These are phyloP conservation scores for Coniochaeta sp. DNA, from an alignment of 2,329 filamentous ascomycete genomes.

Conservation along the genomic window DNA sequence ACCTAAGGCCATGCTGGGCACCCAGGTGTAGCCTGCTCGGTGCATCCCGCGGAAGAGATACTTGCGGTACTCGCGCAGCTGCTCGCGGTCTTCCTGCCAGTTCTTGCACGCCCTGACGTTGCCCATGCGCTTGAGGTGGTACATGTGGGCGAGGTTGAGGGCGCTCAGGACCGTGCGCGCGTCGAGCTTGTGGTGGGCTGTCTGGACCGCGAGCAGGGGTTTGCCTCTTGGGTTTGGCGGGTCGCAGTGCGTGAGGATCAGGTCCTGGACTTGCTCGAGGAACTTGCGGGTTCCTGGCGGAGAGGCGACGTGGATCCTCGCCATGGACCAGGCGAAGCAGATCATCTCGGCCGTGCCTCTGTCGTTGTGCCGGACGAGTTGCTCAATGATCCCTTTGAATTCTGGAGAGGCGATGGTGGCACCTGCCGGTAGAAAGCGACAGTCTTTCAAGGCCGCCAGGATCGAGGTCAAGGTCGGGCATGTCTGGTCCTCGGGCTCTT, in stretches of 20 bases:
- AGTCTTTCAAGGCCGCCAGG: background rate
- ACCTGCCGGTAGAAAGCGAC: background rate
- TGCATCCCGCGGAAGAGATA: background rate
- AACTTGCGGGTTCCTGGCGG: background rate
- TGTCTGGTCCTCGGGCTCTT: background rate
- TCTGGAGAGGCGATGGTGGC: background rate
- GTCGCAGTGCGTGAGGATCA: background rate
- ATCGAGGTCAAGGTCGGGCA: background rate
- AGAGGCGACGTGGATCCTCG: background rate
- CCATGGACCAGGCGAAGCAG: background rate
- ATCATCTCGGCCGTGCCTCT: background rate
- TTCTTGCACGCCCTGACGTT: background rate
- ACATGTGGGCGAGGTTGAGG: background rate
- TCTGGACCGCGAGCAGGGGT: background rate
- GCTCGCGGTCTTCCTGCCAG: background rate
- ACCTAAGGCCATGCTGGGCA: background rate
- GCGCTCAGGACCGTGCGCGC: background rate
- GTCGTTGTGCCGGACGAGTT: background rate
- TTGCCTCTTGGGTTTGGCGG: background rate
- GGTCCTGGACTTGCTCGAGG: background rate
- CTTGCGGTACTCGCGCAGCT: background rate
- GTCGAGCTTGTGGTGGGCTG: background rate
- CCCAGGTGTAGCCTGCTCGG: too few species aligned
- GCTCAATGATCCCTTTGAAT: background rate
- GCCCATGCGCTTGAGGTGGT: background rate